Percentiles rank a stretch among this genome's conserved stretches.
These are phyloP conservation scores for Cladobotryum protrusum DNA, from an alignment of 2,329 filamentous ascomycete species.

Conservation along the genomic window DNA sequence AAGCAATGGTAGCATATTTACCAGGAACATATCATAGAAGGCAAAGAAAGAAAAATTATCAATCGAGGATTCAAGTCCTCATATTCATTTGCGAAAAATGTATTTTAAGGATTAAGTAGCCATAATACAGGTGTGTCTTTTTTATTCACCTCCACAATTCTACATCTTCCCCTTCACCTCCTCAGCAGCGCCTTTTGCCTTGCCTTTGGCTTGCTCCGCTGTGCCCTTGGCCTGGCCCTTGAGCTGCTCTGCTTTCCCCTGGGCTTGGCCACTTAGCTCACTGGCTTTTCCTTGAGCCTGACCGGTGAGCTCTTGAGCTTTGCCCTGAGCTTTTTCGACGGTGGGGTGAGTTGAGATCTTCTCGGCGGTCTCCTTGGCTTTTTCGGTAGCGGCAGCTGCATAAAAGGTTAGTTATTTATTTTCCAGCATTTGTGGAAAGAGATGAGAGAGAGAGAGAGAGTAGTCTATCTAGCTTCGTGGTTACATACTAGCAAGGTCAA, in stretches of 20 bases:
- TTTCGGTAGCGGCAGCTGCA: slow-evolving; percentile 36
- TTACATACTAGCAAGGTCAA: slow-evolving; percentile 51
- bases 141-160: not conserved
- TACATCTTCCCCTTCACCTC: slow-evolving; percentile 32
- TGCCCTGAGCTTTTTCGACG: slow-evolving; percentile 27
- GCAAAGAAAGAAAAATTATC: too few species aligned
- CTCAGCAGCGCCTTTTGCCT: slow-evolving; percentile 39
- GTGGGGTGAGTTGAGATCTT: slow-evolving; percentile 20
- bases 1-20: too few species aligned
- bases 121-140: not conserved
- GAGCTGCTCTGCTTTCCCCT: slow-evolving; percentile 31
- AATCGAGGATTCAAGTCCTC: too few species aligned
- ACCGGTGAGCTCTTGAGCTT: slow-evolving; percentile 24
- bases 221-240: slow-evolving; percentile 39
- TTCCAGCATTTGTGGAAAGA: not conserved
- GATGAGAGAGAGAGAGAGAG: not conserved
- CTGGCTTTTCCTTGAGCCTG: slow-evolving; percentile 31
- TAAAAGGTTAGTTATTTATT: not conserved
- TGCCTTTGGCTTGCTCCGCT: slow-evolving; percentile 33
- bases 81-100: not conserved
- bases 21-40: too few species aligned
- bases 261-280: slow-evolving; percentile 31
- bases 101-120: not conserved
- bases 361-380: slow-evolving; percentile 41
- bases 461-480: too few species aligned